Evolutionary conservation across 805 yeast species (phyloP), one percentile per base, ranked within the genome.

Genomic region (Pichia nanzhaoensis): DNA sequence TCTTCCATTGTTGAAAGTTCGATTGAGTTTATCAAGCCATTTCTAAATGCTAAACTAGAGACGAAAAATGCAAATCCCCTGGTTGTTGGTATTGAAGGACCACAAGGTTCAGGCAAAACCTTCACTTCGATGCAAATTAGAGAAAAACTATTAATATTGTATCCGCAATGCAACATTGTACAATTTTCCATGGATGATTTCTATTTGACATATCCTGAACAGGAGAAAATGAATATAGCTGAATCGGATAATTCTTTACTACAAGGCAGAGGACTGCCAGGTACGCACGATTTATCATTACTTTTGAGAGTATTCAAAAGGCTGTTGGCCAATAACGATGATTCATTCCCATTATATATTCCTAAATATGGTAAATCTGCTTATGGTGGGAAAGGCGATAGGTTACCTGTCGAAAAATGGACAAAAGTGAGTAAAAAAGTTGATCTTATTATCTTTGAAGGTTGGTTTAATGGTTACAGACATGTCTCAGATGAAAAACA

Each of bases 391-490:
- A 73, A 74, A 45, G 99, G 99, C 5, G 98, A 91, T 62, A 68
- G 98, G 42, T 53, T 61, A 6, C 67, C 67, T 0, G 54, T 45
- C 7, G 49, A 53, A 0, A 50, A 66, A 12, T 78, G 82, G 82
- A 52, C 57, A 2, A 51, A 51, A 27, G 20, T 54, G 14, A 34
- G 41, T 3, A 46, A 49, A 2, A 73, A 75, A 2, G 68, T 78
- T 3, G 87, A 84, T 55, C 73, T 89, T 3, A 72, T 91, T 3
- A 61, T 91, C 2, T 70, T 93, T 34, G 99, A 91, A 64, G 99
- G 98, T 4, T 91, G 99, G 99, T 88, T 90, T 66, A 73, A 79
- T 20, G 98, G 98, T 1, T 91, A 79, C 58, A 50, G 58, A 4
- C 70, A 83, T 1, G 52, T 75, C 17, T 51, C 62, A 1, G 53